Conservation (phyloP, 352 stramenopile species). For the Lagenidium giganteum region DNA sequence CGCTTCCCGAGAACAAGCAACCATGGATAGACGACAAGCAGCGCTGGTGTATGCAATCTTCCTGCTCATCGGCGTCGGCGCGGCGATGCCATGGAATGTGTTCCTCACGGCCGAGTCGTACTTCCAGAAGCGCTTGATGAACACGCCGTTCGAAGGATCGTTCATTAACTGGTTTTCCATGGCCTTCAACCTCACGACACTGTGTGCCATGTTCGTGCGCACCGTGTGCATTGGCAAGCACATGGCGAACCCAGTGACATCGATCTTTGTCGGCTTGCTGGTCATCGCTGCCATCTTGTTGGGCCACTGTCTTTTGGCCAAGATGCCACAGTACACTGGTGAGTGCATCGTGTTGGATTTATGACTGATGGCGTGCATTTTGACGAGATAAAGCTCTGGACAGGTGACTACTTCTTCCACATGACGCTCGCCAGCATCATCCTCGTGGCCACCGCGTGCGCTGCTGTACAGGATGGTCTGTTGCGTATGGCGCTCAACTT, state of each 20-base stretch:
- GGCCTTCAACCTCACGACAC: conserved; percentile 74
- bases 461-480: conserved; percentile 77
- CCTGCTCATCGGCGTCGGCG: conserved; percentile 74
- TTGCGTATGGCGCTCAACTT: conserved; percentile 75
- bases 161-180: conserved; percentile 88
- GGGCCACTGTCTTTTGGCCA: conserved; percentile 61
- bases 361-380: no score
- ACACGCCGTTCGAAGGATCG: conserved; percentile 65
- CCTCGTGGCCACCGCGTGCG: conserved; percentile 55
- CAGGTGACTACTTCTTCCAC: conserved; percentile 60
- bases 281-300: conserved; percentile 71
- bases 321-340: conserved; percentile 69
- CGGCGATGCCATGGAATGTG: conserved; percentile 80
- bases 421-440: conserved; percentile 74
- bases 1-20: not conserved
- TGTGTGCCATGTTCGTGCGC: conserved; percentile 71
- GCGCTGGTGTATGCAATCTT: conserved; percentile 59
- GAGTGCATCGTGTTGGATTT: not conserved
- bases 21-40: not conserved
- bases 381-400: no score
- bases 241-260: conserved; percentile 53
- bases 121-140: conserved; percentile 54
- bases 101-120: conserved; percentile 84
- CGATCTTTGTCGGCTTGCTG: conserved; percentile 60
- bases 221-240: conserved; percentile 51